Conservation (phyloP, 768 basidiomycete species). For the Mycena metata region DNA sequence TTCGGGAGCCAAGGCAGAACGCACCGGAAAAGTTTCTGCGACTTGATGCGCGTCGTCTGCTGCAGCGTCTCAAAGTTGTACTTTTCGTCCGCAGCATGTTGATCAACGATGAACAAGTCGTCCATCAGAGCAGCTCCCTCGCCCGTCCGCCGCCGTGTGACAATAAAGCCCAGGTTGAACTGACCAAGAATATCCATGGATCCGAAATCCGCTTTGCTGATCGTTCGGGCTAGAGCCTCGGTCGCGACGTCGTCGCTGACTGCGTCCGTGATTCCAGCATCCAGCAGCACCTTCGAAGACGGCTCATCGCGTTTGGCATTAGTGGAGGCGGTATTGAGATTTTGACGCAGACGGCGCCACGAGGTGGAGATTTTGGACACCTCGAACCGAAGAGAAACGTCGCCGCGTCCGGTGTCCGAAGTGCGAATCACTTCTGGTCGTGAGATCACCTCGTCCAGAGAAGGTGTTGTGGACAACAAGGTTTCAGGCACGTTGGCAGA, state of each 20-base stretch:
- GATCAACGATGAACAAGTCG: conserved; percentile 96
- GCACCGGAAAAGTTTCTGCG: conserved; percentile 87
- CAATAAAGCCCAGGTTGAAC: conserved; percentile 96
- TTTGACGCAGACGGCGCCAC: conserved; percentile 24
- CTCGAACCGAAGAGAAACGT: conserved; percentile 48
- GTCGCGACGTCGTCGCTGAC: conserved; percentile 69
- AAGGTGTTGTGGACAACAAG: conserved; percentile 30
- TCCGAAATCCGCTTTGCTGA: conserved; percentile 88
- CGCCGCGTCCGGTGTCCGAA: conserved; percentile 39
- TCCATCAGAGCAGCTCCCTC: conserved; percentile 61
- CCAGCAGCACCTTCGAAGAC: conserved; percentile 43
- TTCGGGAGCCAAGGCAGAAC: conserved; percentile 40
- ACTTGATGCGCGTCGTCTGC: conserved; percentile 88
- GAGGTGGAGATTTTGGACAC: conserved; percentile 41
- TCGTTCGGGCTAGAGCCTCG: conserved; percentile 83
- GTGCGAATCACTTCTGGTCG: conserved; percentile 60
- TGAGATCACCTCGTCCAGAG: conserved; percentile 39
- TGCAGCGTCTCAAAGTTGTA: conserved; percentile 98
- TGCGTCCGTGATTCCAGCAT: conserved; percentile 52
- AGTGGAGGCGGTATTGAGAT: not conserved
- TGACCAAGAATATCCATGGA: conserved; percentile 91
- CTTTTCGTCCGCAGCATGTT: conserved; percentile 98
- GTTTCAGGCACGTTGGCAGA: conserved; percentile 34
- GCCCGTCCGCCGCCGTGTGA: conserved; percentile 72
- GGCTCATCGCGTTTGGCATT: not conserved